Conservation (phyloP, 2,329 filamentous ascomycete species). For the Fusarium mexicanum region DNA sequence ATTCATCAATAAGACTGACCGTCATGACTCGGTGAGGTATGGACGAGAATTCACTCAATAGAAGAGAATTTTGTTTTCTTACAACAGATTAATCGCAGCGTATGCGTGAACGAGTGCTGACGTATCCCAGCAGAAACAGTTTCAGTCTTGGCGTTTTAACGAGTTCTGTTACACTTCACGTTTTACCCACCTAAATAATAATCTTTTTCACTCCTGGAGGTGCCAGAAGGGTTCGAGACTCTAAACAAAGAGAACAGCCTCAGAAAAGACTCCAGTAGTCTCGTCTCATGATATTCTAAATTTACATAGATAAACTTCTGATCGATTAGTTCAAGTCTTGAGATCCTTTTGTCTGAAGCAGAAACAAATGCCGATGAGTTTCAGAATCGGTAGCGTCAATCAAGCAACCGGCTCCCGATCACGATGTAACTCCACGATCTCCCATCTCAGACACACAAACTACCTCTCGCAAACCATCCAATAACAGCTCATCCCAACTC, state of each 20-base stretch:
- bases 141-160: conserved; percentile 11
- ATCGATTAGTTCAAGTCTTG: background rate
- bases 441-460: background rate
- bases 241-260: background rate
- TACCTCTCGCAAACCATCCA: background rate
- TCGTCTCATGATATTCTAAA: rapidly evolving
- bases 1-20: too few relatives aligned
- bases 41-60: rapidly evolving
- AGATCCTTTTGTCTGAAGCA: background rate
- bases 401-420: background rate
- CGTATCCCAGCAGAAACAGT: background rate
- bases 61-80: rapidly evolving
- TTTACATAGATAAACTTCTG: rapidly evolving
- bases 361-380: conserved; percentile 1
- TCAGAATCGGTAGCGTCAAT: background rate
- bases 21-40: background rate
- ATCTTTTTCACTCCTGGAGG: rapidly evolving
- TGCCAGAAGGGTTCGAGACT: background rate
- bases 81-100: background rate
- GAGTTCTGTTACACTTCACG: background rate
- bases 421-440: conserved; percentile 18
- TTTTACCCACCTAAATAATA: background rate
- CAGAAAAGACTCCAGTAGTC: background rate
- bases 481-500: background rate
- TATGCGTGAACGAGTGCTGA: rapidly evolving